Base-by-base conservation (phyloP, 2,329 filamentous ascomycete species). In the Pseudogymnoascus sp. region DNA sequence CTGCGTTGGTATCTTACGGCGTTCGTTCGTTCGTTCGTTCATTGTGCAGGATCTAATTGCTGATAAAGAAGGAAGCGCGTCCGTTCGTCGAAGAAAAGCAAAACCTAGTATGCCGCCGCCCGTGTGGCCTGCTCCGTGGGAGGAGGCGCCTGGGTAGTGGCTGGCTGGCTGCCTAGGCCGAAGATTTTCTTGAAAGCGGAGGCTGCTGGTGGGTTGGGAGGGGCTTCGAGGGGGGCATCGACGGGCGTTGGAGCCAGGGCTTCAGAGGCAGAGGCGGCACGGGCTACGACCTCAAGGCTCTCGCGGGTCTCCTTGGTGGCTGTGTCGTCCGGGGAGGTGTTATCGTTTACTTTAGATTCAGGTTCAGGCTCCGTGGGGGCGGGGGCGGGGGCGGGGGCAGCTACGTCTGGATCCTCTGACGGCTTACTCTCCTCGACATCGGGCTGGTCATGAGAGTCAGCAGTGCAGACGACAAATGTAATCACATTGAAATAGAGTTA, bases 11-110 rank as follows among this genome's bases (percentile, higher is more conserved):
- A 56, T 56, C 46, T 53, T 53, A 53, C 44, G 44, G 44, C 44
- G 46, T 53, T 50, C 1, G 44, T 50, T 50, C 1, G 44, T 50
- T 50, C 50, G 46, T 31, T 53, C 44, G 23, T 50, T 53, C 26
- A 56, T 56, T 33, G 50, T 33, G 50, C 50, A 33, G 29, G n/a
- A 56, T 56, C 50, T 56, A 56, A 56, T 56, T 56, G 50, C 50
- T 56, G 50, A 13, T 56, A 56, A 56, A 56, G 50, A 33, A 56
- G 29, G 50, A 56, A 33, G 29, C 50, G 29, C 26, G 17, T 56
- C 46, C 26, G 44, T 50, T 15, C 10, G 2, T 56, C n/a, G 33
- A 56, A 26, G 10, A n/a, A 33, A 19, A 33, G 26, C n/a, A 9
- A 33, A 33, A 56, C 26, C 50, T 33, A 56, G n/a, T 56, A 19